Percentiles rank a stretch among this genome's conserved stretches.
These are phyloP conservation scores for Sugiyamaella xylanicola DNA, from an alignment of 1,139 yeast species.

Conservation along the genomic window DNA sequence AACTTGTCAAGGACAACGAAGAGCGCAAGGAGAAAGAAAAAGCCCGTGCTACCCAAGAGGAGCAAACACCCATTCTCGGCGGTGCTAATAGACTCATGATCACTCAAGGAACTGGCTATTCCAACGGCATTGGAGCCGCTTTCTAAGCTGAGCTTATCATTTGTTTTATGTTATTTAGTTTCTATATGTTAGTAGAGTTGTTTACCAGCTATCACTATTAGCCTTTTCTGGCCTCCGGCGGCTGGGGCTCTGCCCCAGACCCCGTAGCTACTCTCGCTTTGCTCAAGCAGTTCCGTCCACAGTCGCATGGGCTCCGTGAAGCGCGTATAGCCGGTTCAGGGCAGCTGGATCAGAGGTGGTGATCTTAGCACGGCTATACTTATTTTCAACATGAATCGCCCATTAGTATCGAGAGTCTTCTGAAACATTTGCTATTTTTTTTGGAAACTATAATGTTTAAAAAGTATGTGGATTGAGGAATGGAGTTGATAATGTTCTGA, in stretches of 20 bases:
- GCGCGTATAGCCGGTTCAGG: not conserved
- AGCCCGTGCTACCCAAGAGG: constrained; percentile 53
- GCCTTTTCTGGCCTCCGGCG: no score
- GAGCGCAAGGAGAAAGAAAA: constrained; percentile 65
- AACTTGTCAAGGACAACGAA: constrained; percentile 68
- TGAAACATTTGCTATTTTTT: not conserved
- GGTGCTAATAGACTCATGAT: constrained; percentile 38
- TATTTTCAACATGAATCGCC: not conserved
- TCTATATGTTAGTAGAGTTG: constrained; percentile 11
- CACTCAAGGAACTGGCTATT: constrained; percentile 39
- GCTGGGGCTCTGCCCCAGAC: not conserved
- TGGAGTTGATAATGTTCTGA: constrained; percentile 1
- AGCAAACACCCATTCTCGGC: constrained; percentile 44
- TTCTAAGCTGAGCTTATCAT: constrained; percentile 1
- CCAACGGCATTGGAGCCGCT: constrained; percentile 22
- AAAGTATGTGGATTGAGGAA: constrained; percentile 1
- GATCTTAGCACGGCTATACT: constrained; percentile 3
- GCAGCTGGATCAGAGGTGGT: not conserved
- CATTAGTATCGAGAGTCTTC: no score
- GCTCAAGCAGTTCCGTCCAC: no score
- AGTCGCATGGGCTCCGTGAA: no score
- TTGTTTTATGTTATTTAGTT: constrained; percentile 4
- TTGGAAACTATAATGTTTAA: constrained; percentile 1
- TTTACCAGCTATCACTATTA: no score
- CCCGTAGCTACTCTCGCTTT: not conserved